Evolutionary conservation across 225 moss, liverwort and hornwort genomes (phyloP), one percentile per base, ranked within the genome.

Genomic region (Pleurozium schreberi): DNA sequence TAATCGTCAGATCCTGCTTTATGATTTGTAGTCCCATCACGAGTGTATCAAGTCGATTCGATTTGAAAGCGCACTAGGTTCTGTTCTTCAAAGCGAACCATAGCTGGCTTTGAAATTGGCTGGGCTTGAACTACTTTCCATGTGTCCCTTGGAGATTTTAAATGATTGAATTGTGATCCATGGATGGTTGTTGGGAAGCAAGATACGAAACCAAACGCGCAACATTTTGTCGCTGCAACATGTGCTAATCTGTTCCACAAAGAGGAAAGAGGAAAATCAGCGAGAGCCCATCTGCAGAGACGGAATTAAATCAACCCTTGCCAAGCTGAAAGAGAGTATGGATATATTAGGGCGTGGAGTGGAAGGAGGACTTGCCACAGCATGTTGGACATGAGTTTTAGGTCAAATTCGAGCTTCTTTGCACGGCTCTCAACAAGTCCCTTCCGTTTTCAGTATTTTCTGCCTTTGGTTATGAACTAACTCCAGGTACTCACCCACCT

Each of bases 391-490:
- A 96, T 92, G 76, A 94, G 82, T 87, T 96, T 98, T 65, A 96
- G 94, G 86, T 98, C 96, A 62, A 94, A 95, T 81, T 98, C 96
- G 86, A 98, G 95, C 91, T 98, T 96, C 60, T 91, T 88, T 58
- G 96, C 95, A 55, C 95, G 96, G 57, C 89, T 96, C 67, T 98
- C 96, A 38, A 18, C 27, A 38, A 18, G 50, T 63, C 27, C 27
- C 8, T 66, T 8, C 1, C 19, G 58, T 43, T 59, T 71, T 71
- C 34, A 85, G 45, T 17, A 17, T 59, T 83, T 25, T 85, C 18
- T 58, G 42, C 34, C 33, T 45, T 31, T 25, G 43, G 49, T 47
- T 17, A 59, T 40, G 65, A 75, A 40, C 67, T 3, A 65, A 70
- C 45, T 84, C 43, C 43, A 47, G 55, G 33, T 43, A 64, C 49